These are phyloP conservation scores for Mortierella antarctica DNA, from an alignment of 192 early-diverging fungal genomes.

Conservation along the genomic window DNA sequence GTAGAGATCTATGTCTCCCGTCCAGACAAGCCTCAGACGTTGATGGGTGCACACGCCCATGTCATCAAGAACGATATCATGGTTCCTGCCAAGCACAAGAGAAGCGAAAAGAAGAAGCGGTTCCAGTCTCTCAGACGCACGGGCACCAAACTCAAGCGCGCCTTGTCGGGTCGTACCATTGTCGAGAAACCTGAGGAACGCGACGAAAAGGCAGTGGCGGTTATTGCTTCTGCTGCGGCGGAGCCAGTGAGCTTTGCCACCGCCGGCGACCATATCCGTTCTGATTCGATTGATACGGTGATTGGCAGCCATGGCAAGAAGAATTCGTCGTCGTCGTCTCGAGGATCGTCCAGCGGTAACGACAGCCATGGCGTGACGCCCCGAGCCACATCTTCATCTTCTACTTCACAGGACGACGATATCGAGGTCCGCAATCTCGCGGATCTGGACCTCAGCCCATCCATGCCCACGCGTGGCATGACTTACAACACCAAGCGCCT, in stretches of 20 bases:
- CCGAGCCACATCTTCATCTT: no score
- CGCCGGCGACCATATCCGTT: no score
- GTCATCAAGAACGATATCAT: slow-evolving; percentile 49
- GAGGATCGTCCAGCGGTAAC: no score
- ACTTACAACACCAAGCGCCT: slow-evolving; percentile 30
- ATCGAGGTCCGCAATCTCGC: neutral
- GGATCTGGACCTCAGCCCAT: neutral
- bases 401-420: no score
- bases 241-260: no score
- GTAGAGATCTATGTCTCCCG: slow-evolving; percentile 49
- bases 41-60: slow-evolving; percentile 47
- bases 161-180: slow-evolving; percentile 43
- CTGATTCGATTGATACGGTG: no score
- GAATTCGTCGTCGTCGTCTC: no score
- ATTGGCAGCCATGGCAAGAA: no score
- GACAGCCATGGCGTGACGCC: no score
- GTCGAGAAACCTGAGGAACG: slow-evolving; percentile 24
- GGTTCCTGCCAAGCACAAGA: slow-evolving; percentile 21
- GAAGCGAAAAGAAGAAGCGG: slow-evolving; percentile 46
- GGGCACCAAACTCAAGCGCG: slow-evolving; percentile 39
- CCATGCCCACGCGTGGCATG: slow-evolving; percentile 14
- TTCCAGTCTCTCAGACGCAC: slow-evolving; percentile 30
- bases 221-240: no score
- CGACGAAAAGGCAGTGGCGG: no score
- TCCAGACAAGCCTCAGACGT: slow-evolving; percentile 42